Evolutionary conservation across 257 asterid genomes (phyloP).

Genomic region (Schizonepeta tenuifolia): DNA sequence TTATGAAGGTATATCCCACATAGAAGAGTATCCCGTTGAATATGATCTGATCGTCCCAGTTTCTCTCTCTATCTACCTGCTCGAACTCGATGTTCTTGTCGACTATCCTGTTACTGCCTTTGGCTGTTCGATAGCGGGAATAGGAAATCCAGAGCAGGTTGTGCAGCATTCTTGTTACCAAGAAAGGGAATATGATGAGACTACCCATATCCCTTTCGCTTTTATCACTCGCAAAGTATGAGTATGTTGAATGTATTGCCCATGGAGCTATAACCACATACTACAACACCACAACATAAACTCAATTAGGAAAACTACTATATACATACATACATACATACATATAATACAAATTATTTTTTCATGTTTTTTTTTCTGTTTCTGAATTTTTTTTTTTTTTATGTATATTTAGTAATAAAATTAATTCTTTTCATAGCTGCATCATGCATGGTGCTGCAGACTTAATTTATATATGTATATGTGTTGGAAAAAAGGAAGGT

Average conservation of each 20-base stretch:
- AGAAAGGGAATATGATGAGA: slow-evolving; percentile 59
- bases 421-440: neutral
- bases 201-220: slow-evolving; percentile 44
- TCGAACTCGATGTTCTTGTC: slow-evolving; percentile 85
- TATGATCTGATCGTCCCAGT: slow-evolving; percentile 90
- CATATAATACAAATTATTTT: too few relatives aligned
- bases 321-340: too few relatives aligned
- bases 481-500: neutral
- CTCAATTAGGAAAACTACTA: too few relatives aligned
- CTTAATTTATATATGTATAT: too few relatives aligned
- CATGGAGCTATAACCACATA: slow-evolving; percentile 74
- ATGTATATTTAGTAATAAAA: too few relatives aligned
- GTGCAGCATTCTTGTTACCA: slow-evolving; percentile 58
- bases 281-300: slow-evolving; percentile 42
- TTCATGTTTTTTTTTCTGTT: too few relatives aligned
- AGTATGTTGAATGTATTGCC: slow-evolving; percentile 49
- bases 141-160: slow-evolving; percentile 76
- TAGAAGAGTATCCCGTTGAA: slow-evolving; percentile 72
- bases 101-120: slow-evolving; percentile 67
- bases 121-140: slow-evolving; percentile 76
- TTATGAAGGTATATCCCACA: slow-evolving; percentile 31
- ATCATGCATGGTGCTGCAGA: too few relatives aligned
- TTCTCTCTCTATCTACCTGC: slow-evolving; percentile 83
- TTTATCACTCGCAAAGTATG: slow-evolving; percentile 40
- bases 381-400: too few relatives aligned